phyloP scores from a whole-genome alignment of 2,329 filamentous ascomycete genomes.

The Penicillium thymicola region DNA sequence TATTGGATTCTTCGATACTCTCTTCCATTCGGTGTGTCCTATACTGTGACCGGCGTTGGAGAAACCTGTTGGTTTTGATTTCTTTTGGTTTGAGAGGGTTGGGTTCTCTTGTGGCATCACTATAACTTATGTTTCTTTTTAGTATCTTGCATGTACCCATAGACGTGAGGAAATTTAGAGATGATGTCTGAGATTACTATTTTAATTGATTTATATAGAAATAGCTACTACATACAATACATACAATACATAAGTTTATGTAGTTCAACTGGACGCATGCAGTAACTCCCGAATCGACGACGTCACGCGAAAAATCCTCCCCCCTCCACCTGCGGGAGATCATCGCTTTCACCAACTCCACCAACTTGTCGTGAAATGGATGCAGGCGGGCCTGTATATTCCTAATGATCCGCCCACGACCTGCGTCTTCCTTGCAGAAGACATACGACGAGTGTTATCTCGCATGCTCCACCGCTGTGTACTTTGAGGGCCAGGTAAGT shows the following conservation, averaged over 20 bases:
- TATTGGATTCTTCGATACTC: slow-evolving; percentile 8
- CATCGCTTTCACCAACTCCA: slow-evolving; percentile 18
- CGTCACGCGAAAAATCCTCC: slow-evolving; percentile 33
- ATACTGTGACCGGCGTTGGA: slow-evolving; percentile 21
- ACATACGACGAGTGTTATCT: slow-evolving; percentile 96
- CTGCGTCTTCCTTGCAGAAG: slow-evolving; percentile 79
- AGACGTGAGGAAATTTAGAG: slow-evolving; percentile 28
- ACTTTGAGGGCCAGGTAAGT: slow-evolving; percentile 85
- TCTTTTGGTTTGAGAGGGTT: slow-evolving; percentile 16
- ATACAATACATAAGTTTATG: not conserved
- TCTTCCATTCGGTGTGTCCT: slow-evolving; percentile 14
- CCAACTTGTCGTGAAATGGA: slow-evolving; percentile 21
- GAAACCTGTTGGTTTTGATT: slow-evolving; percentile 8
- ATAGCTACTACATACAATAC: not conserved
- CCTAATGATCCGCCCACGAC: slow-evolving; percentile 54
- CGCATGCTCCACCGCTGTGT: slow-evolving; percentile 90
- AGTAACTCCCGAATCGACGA: slow-evolving; percentile 26
- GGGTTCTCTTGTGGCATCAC: slow-evolving; percentile 23
- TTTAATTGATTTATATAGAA: not conserved
- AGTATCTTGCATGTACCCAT: slow-evolving; percentile 27
- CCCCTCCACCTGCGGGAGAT: slow-evolving; percentile 23
- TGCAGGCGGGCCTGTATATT: slow-evolving; percentile 22
- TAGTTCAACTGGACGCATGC: slow-evolving; percentile 13
- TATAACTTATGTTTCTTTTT: slow-evolving; percentile 13
- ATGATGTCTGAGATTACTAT: slow-evolving; percentile 13